A percentile compares a stretch with the other conserved stretches of the same genome.
Evolutionary conservation across 805 yeast species (phyloP).

Genomic region (Cyberlindnera meyerae): DNA sequence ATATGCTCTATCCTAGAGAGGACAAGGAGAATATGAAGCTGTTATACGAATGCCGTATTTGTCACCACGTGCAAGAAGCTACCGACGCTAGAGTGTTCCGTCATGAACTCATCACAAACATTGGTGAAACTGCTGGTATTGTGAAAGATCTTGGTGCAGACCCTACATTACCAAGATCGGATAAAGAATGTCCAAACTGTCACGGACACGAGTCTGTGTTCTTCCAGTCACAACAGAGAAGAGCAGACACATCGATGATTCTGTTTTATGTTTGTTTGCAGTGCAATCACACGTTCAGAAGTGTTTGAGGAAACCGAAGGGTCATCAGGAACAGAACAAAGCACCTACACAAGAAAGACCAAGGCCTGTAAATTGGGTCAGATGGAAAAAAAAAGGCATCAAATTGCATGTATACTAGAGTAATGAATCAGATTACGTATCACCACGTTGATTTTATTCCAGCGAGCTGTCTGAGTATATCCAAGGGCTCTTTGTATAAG

Average conservation of each 20-base stretch:
- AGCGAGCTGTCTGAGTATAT: too few species aligned
- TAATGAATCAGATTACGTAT: too few species aligned
- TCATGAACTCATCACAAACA: constrained; percentile 86
- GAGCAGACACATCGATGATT: constrained; percentile 94
- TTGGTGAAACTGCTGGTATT: constrained; percentile 93
- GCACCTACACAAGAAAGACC: too few species aligned
- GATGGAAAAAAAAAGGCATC: too few species aligned
- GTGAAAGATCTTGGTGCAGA: constrained; percentile 93
- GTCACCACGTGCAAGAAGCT: constrained; percentile 89
- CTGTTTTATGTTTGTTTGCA: constrained; percentile 86
- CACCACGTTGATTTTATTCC: too few species aligned
- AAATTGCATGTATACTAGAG: too few species aligned
- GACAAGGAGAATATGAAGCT: constrained; percentile 70
- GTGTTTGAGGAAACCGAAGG: constrained; percentile 17
- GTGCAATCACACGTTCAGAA: constrained; percentile 65
- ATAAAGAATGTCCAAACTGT: constrained; percentile 90
- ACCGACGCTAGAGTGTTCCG: constrained; percentile 83
- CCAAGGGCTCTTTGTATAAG: too few species aligned
- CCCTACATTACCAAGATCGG: constrained; percentile 96
- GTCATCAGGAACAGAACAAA: too few species aligned
- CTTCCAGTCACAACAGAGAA: constrained; percentile 92
- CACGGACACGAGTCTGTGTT: constrained; percentile 87
- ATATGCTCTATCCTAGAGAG: constrained; percentile 96
- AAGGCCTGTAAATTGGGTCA: too few species aligned
- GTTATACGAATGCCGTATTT: constrained; percentile 89